phyloP scores from a whole-genome alignment of 805 yeast genomes.

The Yamadazyma ubonensis region DNA sequence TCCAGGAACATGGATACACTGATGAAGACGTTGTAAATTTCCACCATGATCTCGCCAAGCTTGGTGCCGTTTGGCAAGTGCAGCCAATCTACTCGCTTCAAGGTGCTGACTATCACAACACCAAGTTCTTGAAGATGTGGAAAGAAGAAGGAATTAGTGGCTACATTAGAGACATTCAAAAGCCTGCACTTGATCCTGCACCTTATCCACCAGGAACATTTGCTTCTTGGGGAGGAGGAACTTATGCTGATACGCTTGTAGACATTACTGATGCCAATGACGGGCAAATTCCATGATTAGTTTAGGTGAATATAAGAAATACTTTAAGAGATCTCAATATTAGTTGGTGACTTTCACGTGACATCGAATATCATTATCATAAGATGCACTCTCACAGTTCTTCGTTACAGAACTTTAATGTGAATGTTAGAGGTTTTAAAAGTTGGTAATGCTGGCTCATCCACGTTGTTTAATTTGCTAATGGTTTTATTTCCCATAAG shows the following conservation, averaged over 20 bases:
- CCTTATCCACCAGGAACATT: conserved; percentile 9
- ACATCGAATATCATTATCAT: no score
- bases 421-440: no score
- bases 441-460: no score
- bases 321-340: no score
- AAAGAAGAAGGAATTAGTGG: conserved; percentile 13
- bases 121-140: conserved; percentile 11
- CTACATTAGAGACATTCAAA: conserved; percentile 12
- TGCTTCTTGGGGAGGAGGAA: conserved; percentile 12
- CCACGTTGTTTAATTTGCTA: no score
- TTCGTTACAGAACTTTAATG: no score
- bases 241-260: conserved; percentile 9
- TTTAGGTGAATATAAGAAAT: no score
- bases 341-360: no score
- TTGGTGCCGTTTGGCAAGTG: conserved; percentile 16
- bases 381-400: no score
- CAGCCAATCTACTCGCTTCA: conserved; percentile 15
- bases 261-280: conserved; percentile 13
- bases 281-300: conserved; percentile 9
- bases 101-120: conserved; percentile 8
- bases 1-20: conserved; percentile 11
- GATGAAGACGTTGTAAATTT: conserved; percentile 10
- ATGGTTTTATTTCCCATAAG: no score
- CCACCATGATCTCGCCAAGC: conserved; percentile 12
- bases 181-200: conserved; percentile 9